phyloP scores from a whole-genome alignment of 1,284 basidiomycete genomes.

The Grifola frondosa region DNA sequence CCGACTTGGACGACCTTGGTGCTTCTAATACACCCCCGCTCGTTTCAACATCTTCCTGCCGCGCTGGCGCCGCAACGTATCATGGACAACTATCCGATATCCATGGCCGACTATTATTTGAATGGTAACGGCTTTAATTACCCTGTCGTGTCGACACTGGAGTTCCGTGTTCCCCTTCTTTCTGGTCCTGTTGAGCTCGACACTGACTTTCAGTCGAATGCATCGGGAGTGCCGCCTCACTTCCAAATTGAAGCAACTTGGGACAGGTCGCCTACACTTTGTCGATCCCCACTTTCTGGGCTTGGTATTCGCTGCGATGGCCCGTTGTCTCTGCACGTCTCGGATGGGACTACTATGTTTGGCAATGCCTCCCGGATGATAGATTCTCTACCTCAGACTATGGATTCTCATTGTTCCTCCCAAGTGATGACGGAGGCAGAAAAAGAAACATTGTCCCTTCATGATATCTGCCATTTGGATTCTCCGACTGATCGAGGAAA shows the following conservation, averaged over 20 bases:
- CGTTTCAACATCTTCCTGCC: conserved; percentile 18
- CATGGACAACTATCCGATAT: conserved; percentile 4
- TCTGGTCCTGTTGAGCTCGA: conserved; percentile 3
- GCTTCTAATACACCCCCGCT: conserved; percentile 15
- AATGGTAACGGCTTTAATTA: conserved; percentile 1
- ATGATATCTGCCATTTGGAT: conserved; percentile 15
- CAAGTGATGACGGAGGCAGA: background rate
- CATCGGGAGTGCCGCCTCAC: conserved; percentile 10
- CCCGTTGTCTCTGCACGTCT: conserved; percentile 4
- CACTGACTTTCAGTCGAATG: conserved; percentile 38
- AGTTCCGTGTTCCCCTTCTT: conserved; percentile 18
- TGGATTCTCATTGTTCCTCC: background rate
- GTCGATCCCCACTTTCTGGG: conserved; percentile 19
- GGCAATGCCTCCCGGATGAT: no score
- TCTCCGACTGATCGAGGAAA: background rate
- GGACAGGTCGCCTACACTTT: background rate
- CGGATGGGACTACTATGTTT: background rate
- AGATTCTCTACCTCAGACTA: no score
- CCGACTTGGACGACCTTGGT: conserved; percentile 13
- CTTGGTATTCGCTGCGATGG: conserved; percentile 28
- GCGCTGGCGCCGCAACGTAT: conserved; percentile 19
- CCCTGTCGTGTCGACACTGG: conserved; percentile 6
- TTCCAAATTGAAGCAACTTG: background rate
- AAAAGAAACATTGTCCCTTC: conserved; percentile 1
- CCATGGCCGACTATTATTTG: no score